Evolutionary conservation across 2,329 filamentous ascomycete species (phyloP).

Genomic region (Curvularia lunata): DNA sequence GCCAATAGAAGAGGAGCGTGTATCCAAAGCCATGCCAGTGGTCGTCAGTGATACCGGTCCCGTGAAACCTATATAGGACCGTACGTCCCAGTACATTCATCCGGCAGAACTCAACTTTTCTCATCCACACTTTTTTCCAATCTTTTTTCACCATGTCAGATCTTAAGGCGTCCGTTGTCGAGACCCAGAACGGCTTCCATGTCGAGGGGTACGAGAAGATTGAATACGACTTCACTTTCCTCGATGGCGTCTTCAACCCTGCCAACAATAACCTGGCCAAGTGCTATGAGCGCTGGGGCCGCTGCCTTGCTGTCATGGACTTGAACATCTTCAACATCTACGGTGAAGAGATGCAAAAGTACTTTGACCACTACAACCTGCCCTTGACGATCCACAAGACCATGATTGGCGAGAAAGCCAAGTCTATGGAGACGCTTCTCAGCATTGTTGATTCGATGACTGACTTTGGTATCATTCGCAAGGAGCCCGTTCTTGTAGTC

Average conservation of each 20-base stretch:
- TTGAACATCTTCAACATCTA: slow-evolving; percentile 74
- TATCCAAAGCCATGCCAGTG: slow-evolving; percentile 20
- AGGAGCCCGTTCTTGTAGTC: slow-evolving; percentile 53
- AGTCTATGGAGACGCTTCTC: slow-evolving; percentile 72
- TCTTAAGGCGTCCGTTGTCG: slow-evolving; percentile 66
- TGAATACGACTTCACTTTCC: slow-evolving; percentile 75
- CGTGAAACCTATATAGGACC: slow-evolving; percentile 28
- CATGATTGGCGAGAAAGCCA: slow-evolving; percentile 77
- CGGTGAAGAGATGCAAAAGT: slow-evolving; percentile 68
- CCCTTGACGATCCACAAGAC: slow-evolving; percentile 72
- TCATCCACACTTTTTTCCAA: slow-evolving; percentile 21
- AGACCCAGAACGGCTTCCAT: slow-evolving; percentile 70
- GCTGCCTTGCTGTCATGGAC: slow-evolving; percentile 73
- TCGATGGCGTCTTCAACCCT: slow-evolving; percentile 70
- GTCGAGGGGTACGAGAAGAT: slow-evolving; percentile 79
- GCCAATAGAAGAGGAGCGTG: slow-evolving; percentile 33
- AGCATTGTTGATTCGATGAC: slow-evolving; percentile 76
- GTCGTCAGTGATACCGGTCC: slow-evolving; percentile 20
- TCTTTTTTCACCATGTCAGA: slow-evolving; percentile 65
- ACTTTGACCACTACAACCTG: slow-evolving; percentile 70
- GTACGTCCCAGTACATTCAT: slow-evolving; percentile 16
- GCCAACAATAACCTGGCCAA: slow-evolving; percentile 67
- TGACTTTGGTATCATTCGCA: slow-evolving; percentile 72
- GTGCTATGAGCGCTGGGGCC: slow-evolving; percentile 69
- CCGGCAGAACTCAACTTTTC: slow-evolving; percentile 35